Percentiles rank a stretch among this genome's conserved stretches.
phyloP scores from a whole-genome alignment of 495 filamentous ascomycete genomes.

The Pseudoneurospora amorphoporcata region DNA sequence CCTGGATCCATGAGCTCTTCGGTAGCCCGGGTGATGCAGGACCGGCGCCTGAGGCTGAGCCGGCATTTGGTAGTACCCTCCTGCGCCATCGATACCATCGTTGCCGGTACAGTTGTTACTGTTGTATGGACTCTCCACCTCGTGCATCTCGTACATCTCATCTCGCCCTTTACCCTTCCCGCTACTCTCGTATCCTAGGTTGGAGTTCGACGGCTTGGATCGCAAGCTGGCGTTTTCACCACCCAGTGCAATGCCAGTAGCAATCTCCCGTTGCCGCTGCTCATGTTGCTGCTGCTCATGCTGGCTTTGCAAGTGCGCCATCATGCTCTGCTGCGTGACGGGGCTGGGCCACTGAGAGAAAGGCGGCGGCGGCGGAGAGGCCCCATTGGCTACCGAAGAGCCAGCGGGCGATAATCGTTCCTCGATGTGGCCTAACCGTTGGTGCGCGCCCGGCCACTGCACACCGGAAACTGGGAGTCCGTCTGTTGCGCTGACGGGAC shows the following conservation, averaged over 20 bases:
- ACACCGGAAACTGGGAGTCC: slow-evolving; percentile 11
- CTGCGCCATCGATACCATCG: background rate
- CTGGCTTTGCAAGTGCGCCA: background rate
- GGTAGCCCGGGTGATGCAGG: slow-evolving; percentile 24
- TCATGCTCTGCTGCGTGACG: slow-evolving; percentile 15
- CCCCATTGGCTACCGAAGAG: background rate
- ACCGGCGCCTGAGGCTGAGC: slow-evolving; percentile 18
- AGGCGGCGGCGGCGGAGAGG: slow-evolving; percentile 17
- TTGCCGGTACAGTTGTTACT: background rate
- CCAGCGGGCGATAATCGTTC: background rate
- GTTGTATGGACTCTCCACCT: slow-evolving; percentile 22
- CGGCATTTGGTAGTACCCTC: slow-evolving; percentile 14
- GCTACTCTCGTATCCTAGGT: slow-evolving; percentile 7
- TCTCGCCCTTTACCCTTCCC: slow-evolving; percentile 25
- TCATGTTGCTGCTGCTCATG: slow-evolving; percentile 8
- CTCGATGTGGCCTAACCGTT: slow-evolving; percentile 15
- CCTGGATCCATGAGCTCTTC: slow-evolving; percentile 14
- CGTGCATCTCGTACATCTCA: slow-evolving; percentile 23
- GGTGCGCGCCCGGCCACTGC: slow-evolving; percentile 16
- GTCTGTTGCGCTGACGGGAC: slow-evolving; percentile 32
- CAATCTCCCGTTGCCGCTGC: slow-evolving; percentile 17
- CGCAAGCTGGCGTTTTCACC: slow-evolving; percentile 20
- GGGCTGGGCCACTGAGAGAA: slow-evolving; percentile 23
- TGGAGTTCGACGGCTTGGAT: slow-evolving; percentile 17
- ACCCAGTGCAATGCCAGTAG: slow-evolving; percentile 27